These are phyloP conservation scores for Plasmodium yoelii DNA, from an alignment of 169 alveolate species.

Conservation along the genomic window DNA sequence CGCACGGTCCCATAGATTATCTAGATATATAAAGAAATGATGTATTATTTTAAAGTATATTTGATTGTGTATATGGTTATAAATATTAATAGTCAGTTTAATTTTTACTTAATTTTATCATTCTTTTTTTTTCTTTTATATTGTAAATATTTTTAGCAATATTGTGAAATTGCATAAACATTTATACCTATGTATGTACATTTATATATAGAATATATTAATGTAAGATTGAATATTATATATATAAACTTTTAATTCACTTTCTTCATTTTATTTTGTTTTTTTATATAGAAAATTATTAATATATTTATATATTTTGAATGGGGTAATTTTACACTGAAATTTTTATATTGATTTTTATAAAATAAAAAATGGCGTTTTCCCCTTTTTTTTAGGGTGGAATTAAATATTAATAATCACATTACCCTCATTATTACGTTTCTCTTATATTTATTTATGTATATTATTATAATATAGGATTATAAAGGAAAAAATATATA, in stretches of 20 bases:
- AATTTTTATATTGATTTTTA: too few species aligned
- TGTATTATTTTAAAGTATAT: conserved; percentile 1
- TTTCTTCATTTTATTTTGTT: background rate
- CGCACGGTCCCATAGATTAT: conserved; percentile 63
- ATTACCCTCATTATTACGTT: too few species aligned
- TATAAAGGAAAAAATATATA: too few species aligned
- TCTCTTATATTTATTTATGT: too few species aligned
- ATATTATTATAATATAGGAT: too few species aligned
- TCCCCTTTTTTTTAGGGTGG: too few species aligned
- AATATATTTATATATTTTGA: too few species aligned
- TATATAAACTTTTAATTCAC: background rate
- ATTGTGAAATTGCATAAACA: background rate
- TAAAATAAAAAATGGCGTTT: too few species aligned
- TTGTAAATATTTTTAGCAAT: background rate
- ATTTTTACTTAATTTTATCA: background rate
- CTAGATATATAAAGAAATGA: conserved; percentile 19
- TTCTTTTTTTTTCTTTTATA: conserved; percentile 4
- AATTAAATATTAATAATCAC: too few species aligned
- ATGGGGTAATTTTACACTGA: too few species aligned
- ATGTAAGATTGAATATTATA: background rate
- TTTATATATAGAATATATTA: background rate
- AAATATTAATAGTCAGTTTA: background rate
- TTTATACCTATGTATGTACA: background rate
- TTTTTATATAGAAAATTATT: background rate
- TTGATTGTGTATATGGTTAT: background rate